These are phyloP conservation scores for Pseudozyma tsukubaensis DNA, from an alignment of 1,284 basidiomycete species.

Conservation along the genomic window DNA sequence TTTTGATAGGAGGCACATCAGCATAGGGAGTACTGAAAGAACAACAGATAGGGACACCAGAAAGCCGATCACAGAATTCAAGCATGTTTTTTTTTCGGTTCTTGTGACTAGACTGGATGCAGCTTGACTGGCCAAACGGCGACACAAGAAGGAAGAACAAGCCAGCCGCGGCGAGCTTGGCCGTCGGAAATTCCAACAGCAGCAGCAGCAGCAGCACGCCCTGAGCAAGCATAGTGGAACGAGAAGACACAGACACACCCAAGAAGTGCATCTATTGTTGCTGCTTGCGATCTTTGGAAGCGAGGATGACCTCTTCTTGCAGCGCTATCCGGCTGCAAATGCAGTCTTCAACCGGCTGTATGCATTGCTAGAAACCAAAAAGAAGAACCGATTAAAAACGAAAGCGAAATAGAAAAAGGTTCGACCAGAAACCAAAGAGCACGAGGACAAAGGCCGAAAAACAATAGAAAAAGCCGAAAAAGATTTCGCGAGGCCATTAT, in stretches of 20 bases:
- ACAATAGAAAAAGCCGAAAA: background rate
- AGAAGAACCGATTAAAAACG: constrained; percentile 11
- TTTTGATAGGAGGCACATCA: too few species aligned
- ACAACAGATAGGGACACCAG: too few species aligned
- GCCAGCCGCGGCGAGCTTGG: too few species aligned
- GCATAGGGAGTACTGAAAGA: too few species aligned
- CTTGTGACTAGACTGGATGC: too few species aligned
- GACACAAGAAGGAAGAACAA: too few species aligned
- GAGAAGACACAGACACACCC: too few species aligned
- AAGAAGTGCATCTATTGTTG: constrained; percentile 1
- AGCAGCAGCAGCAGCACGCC: background rate
- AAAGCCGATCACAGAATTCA: too few species aligned
- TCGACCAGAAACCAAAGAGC: constrained; percentile 3
- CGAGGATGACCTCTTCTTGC: constrained; percentile 16
- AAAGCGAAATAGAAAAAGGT: constrained; percentile 2
- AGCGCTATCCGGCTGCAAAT: constrained; percentile 2
- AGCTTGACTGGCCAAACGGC: too few species aligned
- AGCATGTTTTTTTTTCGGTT: too few species aligned
- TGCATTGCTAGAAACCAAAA: too few species aligned
- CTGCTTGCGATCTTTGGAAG: constrained; percentile 2
- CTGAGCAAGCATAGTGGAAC: background rate
- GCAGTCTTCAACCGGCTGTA: background rate
- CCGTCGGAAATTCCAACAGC: too few species aligned
- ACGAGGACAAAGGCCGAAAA: background rate
- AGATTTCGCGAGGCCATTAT: background rate